These are phyloP conservation scores for Clavispora fructus DNA, from an alignment of 805 yeast species.

Conservation along the genomic window DNA sequence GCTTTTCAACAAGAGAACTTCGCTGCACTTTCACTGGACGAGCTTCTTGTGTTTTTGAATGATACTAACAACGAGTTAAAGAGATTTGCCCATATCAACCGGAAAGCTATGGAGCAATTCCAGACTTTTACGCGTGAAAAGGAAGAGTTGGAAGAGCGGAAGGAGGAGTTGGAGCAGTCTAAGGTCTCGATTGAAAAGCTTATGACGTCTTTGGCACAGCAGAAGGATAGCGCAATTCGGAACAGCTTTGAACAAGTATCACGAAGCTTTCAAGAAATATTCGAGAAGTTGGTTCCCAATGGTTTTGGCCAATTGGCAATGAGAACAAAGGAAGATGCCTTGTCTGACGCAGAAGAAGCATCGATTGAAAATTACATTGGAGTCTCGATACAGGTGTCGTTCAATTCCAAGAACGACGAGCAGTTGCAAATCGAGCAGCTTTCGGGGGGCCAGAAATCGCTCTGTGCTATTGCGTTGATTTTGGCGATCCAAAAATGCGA, in stretches of 20 bases:
- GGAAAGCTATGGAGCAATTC: slow-evolving; percentile 84
- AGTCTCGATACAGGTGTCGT: slow-evolving; percentile 81
- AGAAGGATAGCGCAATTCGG: slow-evolving; percentile 79
- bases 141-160: slow-evolving; percentile 58
- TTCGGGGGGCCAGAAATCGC: slow-evolving; percentile 94
- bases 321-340: slow-evolving; percentile 33
- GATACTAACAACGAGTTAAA: slow-evolving; percentile 52
- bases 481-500: slow-evolving; percentile 92
- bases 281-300: slow-evolving; percentile 75
- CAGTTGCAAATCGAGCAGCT: slow-evolving; percentile 85
- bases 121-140: slow-evolving; percentile 67
- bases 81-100: slow-evolving; percentile 72
- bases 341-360: slow-evolving; percentile 8
- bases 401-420: slow-evolving; percentile 80
- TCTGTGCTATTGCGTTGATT: slow-evolving; percentile 93
- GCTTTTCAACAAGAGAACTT: slow-evolving; percentile 48
- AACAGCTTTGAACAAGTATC: slow-evolving; percentile 76
- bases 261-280: slow-evolving; percentile 64
- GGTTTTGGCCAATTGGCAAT: slow-evolving; percentile 75
- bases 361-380: slow-evolving; percentile 64
- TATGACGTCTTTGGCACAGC: slow-evolving; percentile 62
- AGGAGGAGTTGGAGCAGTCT: slow-evolving; percentile 65
- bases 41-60: slow-evolving; percentile 49
- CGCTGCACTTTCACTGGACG: slow-evolving; percentile 43
- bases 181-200: slow-evolving; percentile 67